Conservation (phyloP, 305 asterid species). For the Fraxinus sp. region DNA sequence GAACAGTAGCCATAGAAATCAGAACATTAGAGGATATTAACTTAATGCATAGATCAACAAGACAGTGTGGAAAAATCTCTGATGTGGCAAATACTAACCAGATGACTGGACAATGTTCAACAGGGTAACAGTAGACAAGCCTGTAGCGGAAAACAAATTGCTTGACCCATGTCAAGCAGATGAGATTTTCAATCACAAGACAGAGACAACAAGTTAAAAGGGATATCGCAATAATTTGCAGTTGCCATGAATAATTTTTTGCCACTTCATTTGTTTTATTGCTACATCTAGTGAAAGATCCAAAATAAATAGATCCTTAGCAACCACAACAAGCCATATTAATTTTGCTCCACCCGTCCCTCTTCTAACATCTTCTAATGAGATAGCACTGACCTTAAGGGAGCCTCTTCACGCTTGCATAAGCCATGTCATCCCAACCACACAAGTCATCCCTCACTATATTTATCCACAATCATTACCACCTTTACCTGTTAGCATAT, state of each 20-base stretch:
- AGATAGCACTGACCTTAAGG: neutral
- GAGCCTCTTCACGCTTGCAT: neutral
- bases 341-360: neutral
- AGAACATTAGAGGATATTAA: neutral
- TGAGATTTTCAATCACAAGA: neutral
- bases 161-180: neutral
- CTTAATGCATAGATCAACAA: neutral
- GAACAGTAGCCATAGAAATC: neutral
- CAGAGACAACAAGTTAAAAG: neutral
- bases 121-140: slow-evolving; percentile 1
- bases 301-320: neutral
- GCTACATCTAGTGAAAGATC: neutral
- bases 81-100: neutral
- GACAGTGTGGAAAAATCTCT: neutral
- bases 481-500: neutral
- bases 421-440: neutral
- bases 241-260: neutral
- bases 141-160: neutral
- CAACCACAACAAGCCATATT: neutral
- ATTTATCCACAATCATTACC: neutral
- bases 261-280: neutral
- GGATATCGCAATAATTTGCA: neutral
- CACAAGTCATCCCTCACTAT: neutral
- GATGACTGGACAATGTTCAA: neutral
- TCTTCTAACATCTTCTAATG: neutral